Evolutionary conservation across 2,329 filamentous ascomycete species (phyloP).

Genomic region (Colletotrichum salicis): DNA sequence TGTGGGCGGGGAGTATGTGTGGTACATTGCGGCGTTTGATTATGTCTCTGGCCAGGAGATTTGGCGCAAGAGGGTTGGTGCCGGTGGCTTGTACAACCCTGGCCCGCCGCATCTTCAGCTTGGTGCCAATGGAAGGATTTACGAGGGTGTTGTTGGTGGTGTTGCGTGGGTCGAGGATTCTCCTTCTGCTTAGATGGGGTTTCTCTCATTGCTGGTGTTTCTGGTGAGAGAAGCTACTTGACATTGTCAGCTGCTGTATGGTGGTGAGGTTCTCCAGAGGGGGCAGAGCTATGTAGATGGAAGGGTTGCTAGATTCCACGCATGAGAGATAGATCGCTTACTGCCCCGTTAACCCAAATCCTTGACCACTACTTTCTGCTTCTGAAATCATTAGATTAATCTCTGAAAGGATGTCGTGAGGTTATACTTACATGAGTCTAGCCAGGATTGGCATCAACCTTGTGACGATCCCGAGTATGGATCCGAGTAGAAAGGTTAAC

Average conservation of each 20-base stretch:
- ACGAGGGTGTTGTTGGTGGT: not conserved
- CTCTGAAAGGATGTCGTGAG: not conserved
- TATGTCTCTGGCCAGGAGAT: not conserved
- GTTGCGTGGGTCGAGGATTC: not conserved
- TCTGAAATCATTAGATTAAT: not conserved
- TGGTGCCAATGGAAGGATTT: not conserved
- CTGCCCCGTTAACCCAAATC: not conserved
- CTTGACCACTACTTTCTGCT: not conserved
- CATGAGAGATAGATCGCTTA: not conserved
- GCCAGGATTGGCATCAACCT: not conserved
- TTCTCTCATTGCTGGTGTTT: not conserved
- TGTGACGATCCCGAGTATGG: not conserved
- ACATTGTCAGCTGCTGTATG: not conserved
- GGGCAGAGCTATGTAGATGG: not conserved
- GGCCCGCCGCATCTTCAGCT: not conserved
- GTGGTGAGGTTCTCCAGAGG: not conserved
- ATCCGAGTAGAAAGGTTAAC: not conserved
- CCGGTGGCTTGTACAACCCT: not conserved
- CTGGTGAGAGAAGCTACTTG: not conserved
- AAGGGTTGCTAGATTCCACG: not conserved
- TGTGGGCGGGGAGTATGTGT: not conserved
- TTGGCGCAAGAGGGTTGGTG: not conserved
- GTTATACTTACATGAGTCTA: not conserved
- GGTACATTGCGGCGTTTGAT: not conserved
- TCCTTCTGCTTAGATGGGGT: not conserved